Base-by-base conservation (phyloP, 306 rosid genomes). In the Acmispon strigosus region DNA sequence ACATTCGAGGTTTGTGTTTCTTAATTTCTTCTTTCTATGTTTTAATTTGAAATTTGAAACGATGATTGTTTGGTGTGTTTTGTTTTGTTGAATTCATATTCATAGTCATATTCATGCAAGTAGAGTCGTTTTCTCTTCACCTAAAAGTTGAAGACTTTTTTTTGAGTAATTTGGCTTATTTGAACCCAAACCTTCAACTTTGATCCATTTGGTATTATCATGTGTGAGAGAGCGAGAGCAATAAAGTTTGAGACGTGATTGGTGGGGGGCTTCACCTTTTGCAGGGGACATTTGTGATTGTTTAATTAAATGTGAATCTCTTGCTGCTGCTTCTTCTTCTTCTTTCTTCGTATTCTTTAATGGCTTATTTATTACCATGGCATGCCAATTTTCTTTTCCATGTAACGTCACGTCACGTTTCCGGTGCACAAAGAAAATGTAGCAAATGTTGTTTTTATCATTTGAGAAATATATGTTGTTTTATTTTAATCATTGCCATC, bases 1-100 rank as follows among this genome's bases (percentile, higher is more conserved):
- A 89, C 87, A 53, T 94, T 91, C 61, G 73, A 87, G 97, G 99
- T 94, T 9, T 3, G 60, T 57, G 58, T 37, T n/a, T 39, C 12
- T 58, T 7, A 2, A 2, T 48, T 17, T 32, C 11, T 10, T 45
- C 7, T 9, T 10, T 27, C 7, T 6, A 9, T 9, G 2, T 49
- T 59, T 13, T 32, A 32, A 32, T 32, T 32, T 62, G 41, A 48
- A 54, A 42, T 5, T 66, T 45, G 37, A 44, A 72, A 51, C 61
- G 11, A 74, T 74, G 68, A 72, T 61, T 50, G 49, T 58, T 71
- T 48, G 55, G 63, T 20, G 29, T 27, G 61, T 16, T 32, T 32
- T 5, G 37, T 5, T 32, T 1, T n/a, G n/a, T n/a, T n/a, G n/a
- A n/a, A n/a, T n/a, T n/a, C n/a, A n/a, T n/a, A n/a, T n/a, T n/a